Conservation (phyloP, 129 eudicot species). For the Escallonia herrerae region DNA sequence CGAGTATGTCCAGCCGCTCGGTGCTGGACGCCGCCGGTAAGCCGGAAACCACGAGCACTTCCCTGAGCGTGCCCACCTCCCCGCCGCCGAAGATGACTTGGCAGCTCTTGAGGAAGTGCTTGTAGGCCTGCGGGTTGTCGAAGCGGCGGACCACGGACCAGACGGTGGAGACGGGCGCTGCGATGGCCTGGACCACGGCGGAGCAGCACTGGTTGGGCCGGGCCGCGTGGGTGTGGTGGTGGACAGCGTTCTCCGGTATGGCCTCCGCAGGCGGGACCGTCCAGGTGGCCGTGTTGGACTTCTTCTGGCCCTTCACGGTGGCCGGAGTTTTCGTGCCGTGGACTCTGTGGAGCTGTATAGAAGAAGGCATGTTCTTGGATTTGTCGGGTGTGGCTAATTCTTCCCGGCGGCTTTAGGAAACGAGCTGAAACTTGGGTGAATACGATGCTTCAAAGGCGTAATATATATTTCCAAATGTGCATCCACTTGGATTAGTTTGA, state of each 20-base stretch:
- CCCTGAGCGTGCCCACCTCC: constrained; percentile 61
- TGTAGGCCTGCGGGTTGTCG: constrained; percentile 81
- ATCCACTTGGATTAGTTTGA: constrained; percentile 24
- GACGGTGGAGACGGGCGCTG: constrained; percentile 52
- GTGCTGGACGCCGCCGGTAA: constrained; percentile 77
- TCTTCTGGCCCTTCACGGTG: constrained; percentile 26
- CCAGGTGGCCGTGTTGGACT: constrained; percentile 27
- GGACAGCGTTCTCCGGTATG: constrained; percentile 46
- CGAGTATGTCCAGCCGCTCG: constrained; percentile 75
- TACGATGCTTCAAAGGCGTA: neutral
- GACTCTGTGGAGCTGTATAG: constrained; percentile 58
- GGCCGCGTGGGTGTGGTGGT: constrained; percentile 66
- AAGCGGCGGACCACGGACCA: constrained; percentile 81
- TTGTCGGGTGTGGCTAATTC: neutral
- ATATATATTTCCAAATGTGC: neutral
- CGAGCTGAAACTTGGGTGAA: neutral
- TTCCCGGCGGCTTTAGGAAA: neutral
- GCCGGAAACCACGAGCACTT: constrained; percentile 75
- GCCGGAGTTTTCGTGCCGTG: constrained; percentile 19
- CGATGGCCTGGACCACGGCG: constrained; percentile 51
- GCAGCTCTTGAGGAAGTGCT: constrained; percentile 74
- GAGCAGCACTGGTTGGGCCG: constrained; percentile 70
- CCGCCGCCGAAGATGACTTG: constrained; percentile 73
- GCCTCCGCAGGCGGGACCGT: constrained; percentile 30
- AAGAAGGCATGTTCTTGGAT: constrained; percentile 34